These are phyloP conservation scores for Acorus calamus DNA, from an alignment of 106 monocot species.

Conservation along the genomic window DNA sequence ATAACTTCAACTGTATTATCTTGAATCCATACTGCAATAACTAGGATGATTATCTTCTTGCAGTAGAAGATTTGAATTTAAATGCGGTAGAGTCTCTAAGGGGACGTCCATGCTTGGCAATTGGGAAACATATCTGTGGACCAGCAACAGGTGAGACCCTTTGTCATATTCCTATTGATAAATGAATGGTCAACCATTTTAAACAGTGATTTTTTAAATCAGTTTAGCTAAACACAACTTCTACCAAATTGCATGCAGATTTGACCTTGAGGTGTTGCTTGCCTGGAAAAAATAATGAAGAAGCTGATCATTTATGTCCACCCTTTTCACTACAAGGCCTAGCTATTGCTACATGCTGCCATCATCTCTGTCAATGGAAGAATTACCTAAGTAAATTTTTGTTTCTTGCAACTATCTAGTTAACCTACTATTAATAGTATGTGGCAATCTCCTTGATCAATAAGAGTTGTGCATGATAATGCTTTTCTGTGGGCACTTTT, in stretches of 20 bases:
- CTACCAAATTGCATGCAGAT: constrained; percentile 34
- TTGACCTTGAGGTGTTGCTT: constrained; percentile 77
- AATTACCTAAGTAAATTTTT: constrained; percentile 65
- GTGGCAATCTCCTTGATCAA: not conserved
- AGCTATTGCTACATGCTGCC: constrained; percentile 92
- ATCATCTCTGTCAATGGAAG: constrained; percentile 99
- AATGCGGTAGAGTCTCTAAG: constrained; percentile 50
- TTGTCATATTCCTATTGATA: not conserved
- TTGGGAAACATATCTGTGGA: constrained; percentile 96
- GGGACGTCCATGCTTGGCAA: constrained; percentile 55
- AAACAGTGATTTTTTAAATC: no score
- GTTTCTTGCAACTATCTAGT: not conserved
- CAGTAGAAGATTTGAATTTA: constrained; percentile 91
- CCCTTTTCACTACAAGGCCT: constrained; percentile 45
- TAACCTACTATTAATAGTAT: no score
- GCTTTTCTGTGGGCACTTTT: not conserved
- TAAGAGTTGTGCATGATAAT: not conserved
- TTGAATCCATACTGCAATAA: no score
- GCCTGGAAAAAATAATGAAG: constrained; percentile 3
- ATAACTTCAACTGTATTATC: no score
- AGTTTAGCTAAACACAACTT: not conserved
- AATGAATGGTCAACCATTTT: not conserved
- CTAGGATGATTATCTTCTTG: constrained; percentile 8
- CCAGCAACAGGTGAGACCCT: constrained; percentile 63
- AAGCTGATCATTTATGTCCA: not conserved